Evolutionary conservation across 2,329 filamentous ascomycete species (phyloP).

Genomic region (Aspergillus fischeri): DNA sequence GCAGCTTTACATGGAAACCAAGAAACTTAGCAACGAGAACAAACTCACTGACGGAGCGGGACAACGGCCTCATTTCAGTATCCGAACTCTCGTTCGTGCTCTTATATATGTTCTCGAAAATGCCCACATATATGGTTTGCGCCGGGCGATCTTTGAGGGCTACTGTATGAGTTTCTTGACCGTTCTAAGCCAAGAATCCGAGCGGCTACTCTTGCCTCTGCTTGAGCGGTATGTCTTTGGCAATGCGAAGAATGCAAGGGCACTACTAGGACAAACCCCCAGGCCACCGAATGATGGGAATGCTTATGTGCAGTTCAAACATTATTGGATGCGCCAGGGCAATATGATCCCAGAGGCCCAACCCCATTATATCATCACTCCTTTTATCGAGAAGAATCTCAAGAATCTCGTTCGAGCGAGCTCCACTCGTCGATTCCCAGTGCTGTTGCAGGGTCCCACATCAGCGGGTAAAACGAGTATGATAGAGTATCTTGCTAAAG

Average conservation of each 20-base stretch:
- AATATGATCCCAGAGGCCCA: slow-evolving; percentile 63
- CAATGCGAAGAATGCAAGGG: slow-evolving; percentile 63
- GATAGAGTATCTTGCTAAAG: slow-evolving; percentile 97
- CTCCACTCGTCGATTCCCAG: slow-evolving; percentile 85
- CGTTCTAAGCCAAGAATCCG: slow-evolving; percentile 75
- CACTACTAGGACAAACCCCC: slow-evolving; percentile 73
- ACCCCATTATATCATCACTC: slow-evolving; percentile 90
- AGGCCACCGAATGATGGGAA: slow-evolving; percentile 71
- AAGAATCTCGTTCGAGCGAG: slow-evolving; percentile 91
- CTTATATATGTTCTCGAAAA: slow-evolving; percentile 85
- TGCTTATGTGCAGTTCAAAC: slow-evolving; percentile 76
- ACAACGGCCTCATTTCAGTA: slow-evolving; percentile 93
- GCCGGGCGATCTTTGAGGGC: slow-evolving; percentile 85
- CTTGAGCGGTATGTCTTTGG: slow-evolving; percentile 77
- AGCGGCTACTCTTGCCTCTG: slow-evolving; percentile 70
- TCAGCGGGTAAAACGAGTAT: slow-evolving; percentile 98
- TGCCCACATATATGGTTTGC: slow-evolving; percentile 74
- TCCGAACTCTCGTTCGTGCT: slow-evolving; percentile 86
- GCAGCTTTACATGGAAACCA: slow-evolving; percentile 81
- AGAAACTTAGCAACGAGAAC: slow-evolving; percentile 74
- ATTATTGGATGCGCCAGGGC: slow-evolving; percentile 88
- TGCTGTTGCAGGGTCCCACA: slow-evolving; percentile 93
- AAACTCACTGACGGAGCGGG: slow-evolving; percentile 89
- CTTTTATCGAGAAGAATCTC: slow-evolving; percentile 90
- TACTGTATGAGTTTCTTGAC: slow-evolving; percentile 98